Conservation (phyloP, 2,329 filamentous ascomycete species). For the Fusarium scirpi region DNA sequence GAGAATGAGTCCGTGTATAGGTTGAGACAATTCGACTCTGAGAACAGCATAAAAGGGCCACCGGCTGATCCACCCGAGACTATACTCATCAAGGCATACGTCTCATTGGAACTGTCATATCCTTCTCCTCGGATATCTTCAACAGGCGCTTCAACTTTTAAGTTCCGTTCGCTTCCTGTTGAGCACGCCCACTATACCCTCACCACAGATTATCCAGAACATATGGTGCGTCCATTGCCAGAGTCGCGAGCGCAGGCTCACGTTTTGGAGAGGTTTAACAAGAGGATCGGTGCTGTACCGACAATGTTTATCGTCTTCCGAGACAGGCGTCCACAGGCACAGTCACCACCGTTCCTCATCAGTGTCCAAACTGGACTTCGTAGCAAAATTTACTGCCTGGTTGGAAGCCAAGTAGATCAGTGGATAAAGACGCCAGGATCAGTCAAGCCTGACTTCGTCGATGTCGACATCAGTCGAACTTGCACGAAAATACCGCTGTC, state of each 20-base stretch:
- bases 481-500: neutral
- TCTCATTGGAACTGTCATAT: neutral
- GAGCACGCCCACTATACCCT: neutral
- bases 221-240: accelerated
- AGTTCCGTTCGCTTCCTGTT: conserved; percentile 10
- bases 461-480: neutral
- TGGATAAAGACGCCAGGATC: neutral
- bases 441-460: neutral
- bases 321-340: accelerated
- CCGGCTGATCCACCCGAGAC: conserved; percentile 21
- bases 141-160: neutral
- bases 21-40: conserved; percentile 11
- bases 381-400: too few relatives aligned
- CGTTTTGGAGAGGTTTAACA: neutral
- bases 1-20: neutral
- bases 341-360: neutral
- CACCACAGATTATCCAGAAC: neutral
- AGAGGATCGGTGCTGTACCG: neutral
- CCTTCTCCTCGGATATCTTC: neutral
- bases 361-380: too few relatives aligned
- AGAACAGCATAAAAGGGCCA: conserved; percentile 2
- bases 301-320: neutral
- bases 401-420: neutral
- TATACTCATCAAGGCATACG: conserved; percentile 11
- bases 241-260: neutral